These are phyloP conservation scores for Daedaleopsis sinensis DNA, from an alignment of 768 basidiomycete genomes.

Conservation along the genomic window DNA sequence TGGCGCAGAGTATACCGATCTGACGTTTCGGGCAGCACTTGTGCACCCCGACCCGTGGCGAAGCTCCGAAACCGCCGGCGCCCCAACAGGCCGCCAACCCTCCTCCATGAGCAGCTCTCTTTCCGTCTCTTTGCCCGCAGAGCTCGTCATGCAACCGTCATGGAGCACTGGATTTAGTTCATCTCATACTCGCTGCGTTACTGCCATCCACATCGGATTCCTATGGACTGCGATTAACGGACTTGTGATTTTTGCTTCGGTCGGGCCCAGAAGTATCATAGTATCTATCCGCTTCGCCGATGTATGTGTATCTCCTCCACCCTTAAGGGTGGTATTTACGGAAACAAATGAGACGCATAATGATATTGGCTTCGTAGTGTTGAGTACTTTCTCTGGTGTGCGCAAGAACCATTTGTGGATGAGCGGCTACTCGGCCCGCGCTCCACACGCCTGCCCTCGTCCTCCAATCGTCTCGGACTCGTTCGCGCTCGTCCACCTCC, in stretches of 20 bases:
- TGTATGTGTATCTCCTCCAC: neutral
- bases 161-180: too few relatives aligned
- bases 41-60: slow-evolving; percentile 14
- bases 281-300: neutral
- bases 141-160: too few relatives aligned
- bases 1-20: neutral
- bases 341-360: too few relatives aligned
- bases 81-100: neutral
- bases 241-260: neutral
- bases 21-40: slow-evolving; percentile 4
- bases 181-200: neutral
- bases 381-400: neutral
- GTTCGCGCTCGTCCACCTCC: neutral
- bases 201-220: neutral
- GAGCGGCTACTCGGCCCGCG: neutral
- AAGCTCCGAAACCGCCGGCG: neutral
- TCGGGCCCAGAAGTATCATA: neutral
- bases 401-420: neutral
- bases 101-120: neutral
- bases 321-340: neutral
- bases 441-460: too few relatives aligned
- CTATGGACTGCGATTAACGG: neutral
- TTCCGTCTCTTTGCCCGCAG: too few relatives aligned
- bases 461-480: neutral
- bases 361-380: too few relatives aligned